Evolutionary conservation across 768 basidiomycete species (phyloP).

Genomic region (Termitomyces heimii): DNA sequence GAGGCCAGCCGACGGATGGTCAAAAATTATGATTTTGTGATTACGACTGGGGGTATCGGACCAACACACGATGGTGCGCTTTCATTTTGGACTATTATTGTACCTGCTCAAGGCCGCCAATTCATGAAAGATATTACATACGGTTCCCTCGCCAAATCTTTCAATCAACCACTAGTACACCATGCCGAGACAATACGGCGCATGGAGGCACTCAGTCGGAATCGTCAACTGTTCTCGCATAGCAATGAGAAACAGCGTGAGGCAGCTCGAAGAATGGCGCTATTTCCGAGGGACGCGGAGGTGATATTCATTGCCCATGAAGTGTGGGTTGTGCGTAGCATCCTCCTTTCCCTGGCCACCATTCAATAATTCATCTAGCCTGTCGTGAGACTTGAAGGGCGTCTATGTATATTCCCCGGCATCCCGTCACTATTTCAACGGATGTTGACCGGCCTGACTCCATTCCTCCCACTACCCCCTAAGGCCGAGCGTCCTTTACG

Average conservation of each 20-base stretch:
- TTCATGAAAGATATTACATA: conserved; percentile 75
- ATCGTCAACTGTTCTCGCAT: conserved; percentile 47
- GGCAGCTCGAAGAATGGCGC: conserved; percentile 84
- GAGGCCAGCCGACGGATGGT: conserved; percentile 85
- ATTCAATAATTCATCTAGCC: conserved; percentile 40
- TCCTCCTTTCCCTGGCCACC: conserved; percentile 1
- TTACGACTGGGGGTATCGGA: conserved; percentile 89
- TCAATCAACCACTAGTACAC: conserved; percentile 63
- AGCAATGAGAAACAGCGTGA: conserved; percentile 71
- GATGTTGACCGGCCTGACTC: conserved; percentile 68
- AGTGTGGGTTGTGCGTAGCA: conserved; percentile 73
- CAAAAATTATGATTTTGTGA: conserved; percentile 78
- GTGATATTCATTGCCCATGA: conserved; percentile 74
- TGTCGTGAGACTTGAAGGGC: conserved; percentile 78
- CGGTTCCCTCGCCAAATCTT: conserved; percentile 79
- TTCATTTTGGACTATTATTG: background rate
- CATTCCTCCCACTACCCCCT: conserved; percentile 78
- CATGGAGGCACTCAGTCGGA: conserved; percentile 57
- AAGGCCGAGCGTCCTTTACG: conserved; percentile 65
- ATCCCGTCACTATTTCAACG: conserved; percentile 81
- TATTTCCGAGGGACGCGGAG: conserved; percentile 78
- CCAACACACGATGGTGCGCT: conserved; percentile 81
- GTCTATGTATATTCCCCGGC: conserved; percentile 89
- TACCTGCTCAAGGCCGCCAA: background rate
- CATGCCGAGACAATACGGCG: conserved; percentile 74